Base-by-base conservation (phyloP, 192 early-diverging fungal genomes). In the Coemansia sp. region DNA sequence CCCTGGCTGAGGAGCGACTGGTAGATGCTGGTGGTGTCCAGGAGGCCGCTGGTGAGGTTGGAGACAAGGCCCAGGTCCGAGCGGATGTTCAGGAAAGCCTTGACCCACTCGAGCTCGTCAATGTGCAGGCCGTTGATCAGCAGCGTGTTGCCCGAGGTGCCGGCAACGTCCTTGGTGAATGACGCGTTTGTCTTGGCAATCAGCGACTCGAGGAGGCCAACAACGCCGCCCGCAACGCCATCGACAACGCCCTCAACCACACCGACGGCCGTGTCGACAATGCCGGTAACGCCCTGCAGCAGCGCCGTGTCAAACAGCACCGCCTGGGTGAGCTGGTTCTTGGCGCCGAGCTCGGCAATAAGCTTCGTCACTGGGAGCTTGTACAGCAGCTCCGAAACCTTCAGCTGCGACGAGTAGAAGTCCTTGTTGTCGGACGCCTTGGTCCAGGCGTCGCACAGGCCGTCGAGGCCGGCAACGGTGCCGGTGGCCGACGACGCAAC, bases 361-460 rank as follows among this genome's bases (percentile, higher is more conserved):
- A 54, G 28, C 6, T 14, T 31, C 27, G 53, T 54, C n/a, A 66
- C 43, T 0, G 69, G 69, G 28, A 5, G 49, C 26, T 55, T 61
- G 53, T 67, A 79, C 11, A 67, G 35, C 12, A 21, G 17, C 19
- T 62, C 52, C 22, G 52, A 50, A 2, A 58, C 40, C 2, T 40
- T 31, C 46, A 63, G 19, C 53, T 81, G 79, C 10, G 66, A 55
- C 0, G 49, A n/a, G 23, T 52, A 50, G 42, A 81, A 79, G 4
- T 58, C 12, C 4, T 52, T 41, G 45, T 66, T 71, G 25, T 15
- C 22, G 6, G 60, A 45, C 1, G 61, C 62, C 3, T 28, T 54
- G 53, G 56, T 36, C 79, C 79, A 81, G 2, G 62, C 63, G 20
- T 55, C 31, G 48, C 75, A 81, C 48, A 55, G 79, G n/a, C 60